phyloP scores from a whole-genome alignment of 139 green algal genomes.

The Tetradesmus obliquus region DNA sequence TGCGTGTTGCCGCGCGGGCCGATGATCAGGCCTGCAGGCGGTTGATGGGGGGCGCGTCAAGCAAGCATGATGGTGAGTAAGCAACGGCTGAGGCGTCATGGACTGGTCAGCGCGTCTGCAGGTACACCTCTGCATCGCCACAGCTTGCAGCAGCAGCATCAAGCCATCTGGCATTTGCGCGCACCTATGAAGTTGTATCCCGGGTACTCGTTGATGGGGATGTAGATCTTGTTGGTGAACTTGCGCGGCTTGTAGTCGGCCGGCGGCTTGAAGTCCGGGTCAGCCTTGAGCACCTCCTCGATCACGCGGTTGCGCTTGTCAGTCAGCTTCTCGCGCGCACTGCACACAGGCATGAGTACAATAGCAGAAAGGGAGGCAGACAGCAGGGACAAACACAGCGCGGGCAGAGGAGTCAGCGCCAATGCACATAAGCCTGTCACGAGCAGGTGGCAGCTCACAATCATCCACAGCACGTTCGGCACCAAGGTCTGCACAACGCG shows the following conservation, averaged over 20 bases:
- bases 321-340: constrained; percentile 79
- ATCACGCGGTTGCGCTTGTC: constrained; percentile 81
- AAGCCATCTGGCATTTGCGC: constrained; percentile 65
- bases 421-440: too few species aligned
- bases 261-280: constrained; percentile 88
- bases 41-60: too few species aligned
- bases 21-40: constrained; percentile 99
- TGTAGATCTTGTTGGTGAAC: constrained; percentile 85
- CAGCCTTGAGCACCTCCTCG: constrained; percentile 92
- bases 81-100: not conserved
- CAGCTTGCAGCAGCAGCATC: not conserved
- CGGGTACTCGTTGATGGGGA: constrained; percentile 90
- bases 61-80: not conserved
- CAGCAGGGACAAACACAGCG: not conserved
- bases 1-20: constrained; percentile 97
- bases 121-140: constrained; percentile 51
- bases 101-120: not conserved
- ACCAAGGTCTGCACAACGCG: too few species aligned
- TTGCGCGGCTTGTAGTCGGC: constrained; percentile 78
- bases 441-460: too few species aligned
- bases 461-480: too few species aligned
- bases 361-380: not conserved
- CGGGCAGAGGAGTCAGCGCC: too few species aligned
- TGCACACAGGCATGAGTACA: not conserved
- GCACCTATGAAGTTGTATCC: constrained; percentile 97